Base-by-base conservation (phyloP, 2,329 filamentous ascomycete genomes). In the Biscogniauxia sp. region DNA sequence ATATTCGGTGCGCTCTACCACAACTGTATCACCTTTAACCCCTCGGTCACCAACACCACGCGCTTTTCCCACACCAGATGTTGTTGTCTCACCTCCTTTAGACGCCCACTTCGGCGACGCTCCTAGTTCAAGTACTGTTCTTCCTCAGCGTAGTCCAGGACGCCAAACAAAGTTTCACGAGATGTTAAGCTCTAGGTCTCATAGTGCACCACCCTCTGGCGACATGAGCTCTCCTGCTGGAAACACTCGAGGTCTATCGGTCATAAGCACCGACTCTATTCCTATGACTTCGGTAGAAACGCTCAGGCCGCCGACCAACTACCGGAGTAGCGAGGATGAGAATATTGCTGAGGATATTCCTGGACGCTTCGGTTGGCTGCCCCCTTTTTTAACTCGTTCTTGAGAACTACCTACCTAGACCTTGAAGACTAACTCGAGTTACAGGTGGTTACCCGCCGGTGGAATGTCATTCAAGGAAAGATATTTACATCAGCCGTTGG, bases 401-500 rank as follows among this genome's bases (percentile, higher is more conserved):
- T 28, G 20, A 50, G 57, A 25, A 17, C 25, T 26, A 7, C 15
- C 4, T 13, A 5, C n/a, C 15, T n/a, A 49, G 1, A 32, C 20
- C 17, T 2, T 15, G 2, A 54, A 60, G 20, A 61, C 61, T 58
- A 19, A 61, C 37, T 45, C 23, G 20, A 15, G 9, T n/a, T 50
- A 13, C 56, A 72, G 72, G 63, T 13, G 72, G 63, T 13, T 64
- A 69, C 17, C 58, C 69, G n/a, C 68, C 68, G 5, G n/a, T 70
- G 2, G 66, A 70, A 26, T 73, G 72, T 17, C 57, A 68, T 53
- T 71, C 72, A 0, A 67, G 67, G 49, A 58, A 55, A n/a, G 72
- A 74, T 55, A 69, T 73, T 3, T 69, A 73, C 52, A 60, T 71
- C 49, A 65, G 66, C 20, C 67, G 66, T 9, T 59, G 63, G 54